These are phyloP conservation scores for Vitis amurensis DNA, from an alignment of 164 flowering plant genomes.

Conservation along the genomic window DNA sequence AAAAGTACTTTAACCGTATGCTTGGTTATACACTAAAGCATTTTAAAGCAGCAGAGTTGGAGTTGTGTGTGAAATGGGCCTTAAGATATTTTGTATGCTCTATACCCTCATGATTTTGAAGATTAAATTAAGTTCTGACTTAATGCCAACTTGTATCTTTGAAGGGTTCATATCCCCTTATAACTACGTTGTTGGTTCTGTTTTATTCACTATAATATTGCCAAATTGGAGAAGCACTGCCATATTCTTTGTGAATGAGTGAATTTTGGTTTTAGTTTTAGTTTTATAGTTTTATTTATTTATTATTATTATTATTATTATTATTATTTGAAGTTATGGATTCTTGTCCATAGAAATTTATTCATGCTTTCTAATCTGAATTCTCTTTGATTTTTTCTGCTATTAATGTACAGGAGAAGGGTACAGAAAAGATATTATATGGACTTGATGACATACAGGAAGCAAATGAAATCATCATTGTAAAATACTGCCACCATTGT, in stretches of 20 bases:
- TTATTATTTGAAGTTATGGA: too few species aligned
- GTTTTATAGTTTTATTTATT: too few species aligned
- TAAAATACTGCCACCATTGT: conserved; percentile 2
- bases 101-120: neutral
- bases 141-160: neutral
- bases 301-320: too few species aligned
- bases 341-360: neutral
- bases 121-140: neutral
- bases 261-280: too few species aligned
- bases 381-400: neutral
- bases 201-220: neutral
- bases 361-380: neutral
- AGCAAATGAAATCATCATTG: conserved; percentile 38
- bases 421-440: conserved; percentile 32
- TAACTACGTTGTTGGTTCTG: neutral
- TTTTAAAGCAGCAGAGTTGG: too few species aligned
- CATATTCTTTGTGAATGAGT: neutral
- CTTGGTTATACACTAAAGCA: too few species aligned
- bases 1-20: too few species aligned
- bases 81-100: neutral
- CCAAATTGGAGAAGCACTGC: neutral
- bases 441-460: conserved; percentile 42
- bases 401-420: conserved; percentile 21
- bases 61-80: too few species aligned
- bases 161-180: neutral